A percentile compares a stretch with the other conserved stretches of the same genome.
phyloP scores from a whole-genome alignment of 2,329 filamentous ascomycete species.

The Colletotrichum tofieldiae region DNA sequence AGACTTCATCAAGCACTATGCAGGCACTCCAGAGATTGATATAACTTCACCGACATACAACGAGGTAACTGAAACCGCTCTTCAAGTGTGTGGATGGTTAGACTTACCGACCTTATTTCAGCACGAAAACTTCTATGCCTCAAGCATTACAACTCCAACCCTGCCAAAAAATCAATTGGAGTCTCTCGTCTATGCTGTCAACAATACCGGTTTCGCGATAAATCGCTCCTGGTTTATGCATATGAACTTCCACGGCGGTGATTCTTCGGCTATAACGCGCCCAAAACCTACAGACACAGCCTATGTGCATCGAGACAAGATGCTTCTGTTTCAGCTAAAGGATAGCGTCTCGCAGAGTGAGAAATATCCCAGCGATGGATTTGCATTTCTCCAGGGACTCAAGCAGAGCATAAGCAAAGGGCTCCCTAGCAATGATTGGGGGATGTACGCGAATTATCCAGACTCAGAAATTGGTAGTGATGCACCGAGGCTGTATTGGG shows the following conservation, averaged over 20 bases:
- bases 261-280: constrained; percentile 54
- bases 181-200: constrained; percentile 45
- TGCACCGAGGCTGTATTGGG: constrained; percentile 66
- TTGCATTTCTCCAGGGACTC: constrained; percentile 58
- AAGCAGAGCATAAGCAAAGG: constrained; percentile 55
- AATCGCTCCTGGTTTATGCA: constrained; percentile 53
- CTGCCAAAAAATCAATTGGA: constrained; percentile 46
- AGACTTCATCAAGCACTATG: constrained; percentile 30
- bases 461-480: constrained; percentile 62
- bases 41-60: constrained; percentile 24
- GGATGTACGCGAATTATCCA: constrained; percentile 69
- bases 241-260: constrained; percentile 53
- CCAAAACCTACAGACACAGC: constrained; percentile 49
- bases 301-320: constrained; percentile 59
- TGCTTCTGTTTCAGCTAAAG: constrained; percentile 67
- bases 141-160: constrained; percentile 49
- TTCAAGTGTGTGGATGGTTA: neutral
- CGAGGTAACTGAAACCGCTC: neutral
- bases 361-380: constrained; percentile 48
- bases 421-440: constrained; percentile 57
- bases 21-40: constrained; percentile 5
- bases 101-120: constrained; percentile 15
- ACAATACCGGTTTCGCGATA: constrained; percentile 41
- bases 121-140: constrained; percentile 51
- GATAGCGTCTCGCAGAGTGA: constrained; percentile 53